Base-by-base conservation (phyloP, 2,329 filamentous ascomycete species). In the Alternaria brassicicola region DNA sequence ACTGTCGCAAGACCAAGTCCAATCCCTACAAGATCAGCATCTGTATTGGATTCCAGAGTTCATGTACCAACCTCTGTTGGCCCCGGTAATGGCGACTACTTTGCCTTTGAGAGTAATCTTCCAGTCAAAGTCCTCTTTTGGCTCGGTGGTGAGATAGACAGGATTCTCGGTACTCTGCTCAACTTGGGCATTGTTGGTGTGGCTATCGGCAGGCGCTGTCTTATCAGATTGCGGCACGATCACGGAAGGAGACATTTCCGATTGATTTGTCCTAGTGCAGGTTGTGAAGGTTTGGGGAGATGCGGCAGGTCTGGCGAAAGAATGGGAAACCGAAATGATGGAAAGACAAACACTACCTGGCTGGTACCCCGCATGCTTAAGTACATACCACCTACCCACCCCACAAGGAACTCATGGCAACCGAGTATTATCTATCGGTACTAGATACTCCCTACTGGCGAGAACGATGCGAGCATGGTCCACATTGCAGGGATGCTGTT, bases 1-100 rank as follows among this genome's bases (percentile, higher is more conserved):
- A 76, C 76, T 72, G 69, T 82, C 72, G 64, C 81, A 72, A 66
- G 82, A 65, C 80, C 81, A 2, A 82, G 76, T 17, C 80, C 80
- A 54, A 59, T 58, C 17, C 55, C 55, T 58, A 38, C 17, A 53
- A 23, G 3, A 21, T 46, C 49, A 39, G 42, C 43, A 53, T 35
- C n/a, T 48, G 23, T 35, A 28, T 33, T 12, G 30, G 9, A 80
- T 80, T 21, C 78, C 78, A 25, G 51, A 25, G 30, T 13, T 65
- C 62, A 46, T 70, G 66, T 65, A 45, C 55, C n/a, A 10, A 58
- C 55, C 55, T 58, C 55, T 55, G 43, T 58, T 58, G 13, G 55
- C 55, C 3, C 55, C 55, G n/a, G 71, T 75, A 26, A 75, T 70
- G 28, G 70, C 69, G 45, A 73, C 58, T 65, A 81, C 66, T 61